Percentiles rank a stretch among this genome's conserved stretches.
Evolutionary conservation across 345 rosid genomes (phyloP).

Genomic region (Reutealis trisperma): DNA sequence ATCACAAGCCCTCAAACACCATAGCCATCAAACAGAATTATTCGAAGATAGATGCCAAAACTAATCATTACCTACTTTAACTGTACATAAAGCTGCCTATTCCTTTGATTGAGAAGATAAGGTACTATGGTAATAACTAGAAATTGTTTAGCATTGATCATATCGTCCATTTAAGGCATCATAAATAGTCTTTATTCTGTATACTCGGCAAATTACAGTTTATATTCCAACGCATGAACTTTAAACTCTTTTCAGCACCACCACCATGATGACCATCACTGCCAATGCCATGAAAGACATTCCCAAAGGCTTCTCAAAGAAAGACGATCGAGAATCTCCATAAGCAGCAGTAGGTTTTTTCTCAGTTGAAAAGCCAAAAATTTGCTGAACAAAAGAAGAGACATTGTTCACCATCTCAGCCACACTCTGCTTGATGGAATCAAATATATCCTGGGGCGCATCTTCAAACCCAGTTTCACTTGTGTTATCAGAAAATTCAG

Average conservation of each 20-base stretch:
- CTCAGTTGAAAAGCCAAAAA: constrained; percentile 41
- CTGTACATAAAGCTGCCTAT: too few relatives aligned
- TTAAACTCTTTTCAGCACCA: constrained; percentile 59
- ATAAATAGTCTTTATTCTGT: not conserved
- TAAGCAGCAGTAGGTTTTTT: constrained; percentile 25
- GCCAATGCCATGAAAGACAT: constrained; percentile 59
- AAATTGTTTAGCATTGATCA: not conserved
- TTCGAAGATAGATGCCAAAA: too few relatives aligned
- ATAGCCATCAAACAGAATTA: too few relatives aligned
- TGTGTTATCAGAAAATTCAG: constrained; percentile 34
- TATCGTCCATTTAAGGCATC: not conserved
- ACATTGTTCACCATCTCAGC: constrained; percentile 52
- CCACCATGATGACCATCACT: constrained; percentile 58
- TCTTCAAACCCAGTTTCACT: constrained; percentile 20
- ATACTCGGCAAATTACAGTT: constrained; percentile 39
- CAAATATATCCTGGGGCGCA: constrained; percentile 28
- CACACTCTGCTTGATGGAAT: constrained; percentile 50
- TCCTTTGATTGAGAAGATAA: not conserved
- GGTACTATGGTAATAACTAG: not conserved
- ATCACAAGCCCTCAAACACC: too few relatives aligned
- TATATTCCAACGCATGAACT: not conserved
- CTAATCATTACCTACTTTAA: too few relatives aligned
- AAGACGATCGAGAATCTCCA: constrained; percentile 26
- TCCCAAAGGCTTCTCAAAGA: constrained; percentile 40
- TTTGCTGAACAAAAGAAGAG: constrained; percentile 47